Base-by-base conservation (phyloP, 805 yeast genomes). In the Lipomyces mesembrius region DNA sequence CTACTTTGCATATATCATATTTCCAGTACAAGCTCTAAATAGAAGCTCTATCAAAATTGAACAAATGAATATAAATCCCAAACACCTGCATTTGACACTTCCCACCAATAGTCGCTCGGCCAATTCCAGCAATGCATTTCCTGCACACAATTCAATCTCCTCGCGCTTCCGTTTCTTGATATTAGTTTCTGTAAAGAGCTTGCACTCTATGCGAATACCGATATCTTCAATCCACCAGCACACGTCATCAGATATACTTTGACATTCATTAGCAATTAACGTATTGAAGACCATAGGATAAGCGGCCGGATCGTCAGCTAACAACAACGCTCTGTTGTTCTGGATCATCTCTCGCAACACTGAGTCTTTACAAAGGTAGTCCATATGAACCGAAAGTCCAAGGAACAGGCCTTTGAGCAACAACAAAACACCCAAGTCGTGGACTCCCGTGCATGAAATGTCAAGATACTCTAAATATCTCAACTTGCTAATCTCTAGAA, bases 371-470 rank as follows among this genome's bases (percentile, higher is more conserved):
- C 27, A 22, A 25, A 25, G 55, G 22, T 52, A 25, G n/a, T 29
- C 27, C 55, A n/a, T 11, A 8, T 25, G 27, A 52, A 9, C 55
- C 34, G 49, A n/a, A 43, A 17, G 20, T 17, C 22, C 34, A 4
- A 29, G 34, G 55, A 29, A 52, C 55, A 29, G 34, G 29, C 55
- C 55, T 5, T 29, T 29, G n/a, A 57, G 39, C 34, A 62, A 25
- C 57, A 63, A 12, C n/a, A 46, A 54, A 32, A 63, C 34, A 14
- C 66, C 66, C 9, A 20, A 9, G 34, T 63, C 57, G n/a, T 35
- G 22, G 3, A 63, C 49, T 14, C 27, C 20, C n/a, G 60, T 57
- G 20, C 52, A 35, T 3, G 60, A 57, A 12, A 57, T 43, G 27
- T 57, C 60, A 57, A 57, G 60, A 17, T 37, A 57, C 25, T 57